A percentile compares a stretch with the other conserved stretches of the same genome.
Conservation (phyloP, 23 red algal genomes). For the Gracilaria vermiculophylla region DNA sequence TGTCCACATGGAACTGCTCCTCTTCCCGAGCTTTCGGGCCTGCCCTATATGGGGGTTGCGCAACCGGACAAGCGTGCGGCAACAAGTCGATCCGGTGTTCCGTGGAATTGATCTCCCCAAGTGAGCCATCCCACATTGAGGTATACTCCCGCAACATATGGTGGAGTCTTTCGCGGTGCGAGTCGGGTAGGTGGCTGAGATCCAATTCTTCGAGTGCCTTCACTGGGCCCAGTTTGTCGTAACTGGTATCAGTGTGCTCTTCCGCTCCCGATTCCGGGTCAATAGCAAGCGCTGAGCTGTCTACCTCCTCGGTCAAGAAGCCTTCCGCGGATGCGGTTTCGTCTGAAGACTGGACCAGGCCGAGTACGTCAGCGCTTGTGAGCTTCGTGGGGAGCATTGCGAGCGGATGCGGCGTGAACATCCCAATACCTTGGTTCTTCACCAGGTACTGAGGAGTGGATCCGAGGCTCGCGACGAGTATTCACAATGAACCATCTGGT, state of each 20-base stretch:
- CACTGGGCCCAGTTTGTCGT: neutral
- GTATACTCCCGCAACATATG: neutral
- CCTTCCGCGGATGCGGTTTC: neutral
- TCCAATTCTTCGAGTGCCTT: neutral
- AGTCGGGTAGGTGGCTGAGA: neutral
- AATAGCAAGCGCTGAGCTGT: neutral
- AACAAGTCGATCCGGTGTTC: neutral
- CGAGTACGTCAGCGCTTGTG: neutral
- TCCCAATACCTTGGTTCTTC: slow-evolving; percentile 7
- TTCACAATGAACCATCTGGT: neutral
- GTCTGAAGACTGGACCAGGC: neutral
- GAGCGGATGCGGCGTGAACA: neutral
- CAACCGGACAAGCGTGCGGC: neutral
- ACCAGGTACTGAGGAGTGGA: neutral
- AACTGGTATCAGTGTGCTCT: neutral
- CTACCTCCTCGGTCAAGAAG: neutral
- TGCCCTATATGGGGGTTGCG: neutral
- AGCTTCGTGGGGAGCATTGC: neutral
- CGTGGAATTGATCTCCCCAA: slow-evolving; percentile 18
- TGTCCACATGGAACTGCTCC: slow-evolving; percentile 10
- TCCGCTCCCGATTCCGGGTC: too few relatives aligned
- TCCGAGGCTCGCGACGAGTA: slow-evolving; percentile 22
- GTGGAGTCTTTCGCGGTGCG: neutral
- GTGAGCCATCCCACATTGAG: slow-evolving; percentile 6
- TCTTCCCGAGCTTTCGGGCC: slow-evolving; percentile 22